Conservation (phyloP, 2,329 filamentous ascomycete species). For the Ilyonectria robusta region DNA sequence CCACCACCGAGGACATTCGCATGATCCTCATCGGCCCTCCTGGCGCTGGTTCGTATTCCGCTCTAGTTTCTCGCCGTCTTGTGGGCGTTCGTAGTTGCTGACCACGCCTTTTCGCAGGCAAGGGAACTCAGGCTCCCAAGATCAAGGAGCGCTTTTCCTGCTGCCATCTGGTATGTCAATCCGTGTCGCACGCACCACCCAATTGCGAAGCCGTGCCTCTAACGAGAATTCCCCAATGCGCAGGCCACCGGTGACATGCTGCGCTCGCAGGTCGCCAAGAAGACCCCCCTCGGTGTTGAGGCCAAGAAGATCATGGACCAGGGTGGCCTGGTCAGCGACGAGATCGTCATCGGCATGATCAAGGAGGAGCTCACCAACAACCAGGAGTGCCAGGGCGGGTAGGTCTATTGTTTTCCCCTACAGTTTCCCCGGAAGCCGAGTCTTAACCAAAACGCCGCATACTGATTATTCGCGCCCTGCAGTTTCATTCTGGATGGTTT, state of each 20-base stretch:
- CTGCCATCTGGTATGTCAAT: conserved; percentile 87
- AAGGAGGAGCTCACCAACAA: conserved; percentile 96
- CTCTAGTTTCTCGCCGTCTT: conserved; percentile 16
- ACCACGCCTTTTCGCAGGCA: conserved; percentile 72
- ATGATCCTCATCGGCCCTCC: conserved; percentile 99
- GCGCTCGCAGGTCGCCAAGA: conserved; percentile 97
- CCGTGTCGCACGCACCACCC: conserved; percentile 21
- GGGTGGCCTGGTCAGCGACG: conserved; percentile 96
- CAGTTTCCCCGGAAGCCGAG: conserved; percentile 17
- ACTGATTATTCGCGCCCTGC: conserved; percentile 40
- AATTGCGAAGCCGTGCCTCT: conserved; percentile 25
- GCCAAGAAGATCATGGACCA: conserved; percentile 99
- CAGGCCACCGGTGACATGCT: conserved; percentile 99
- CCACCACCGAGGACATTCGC: conserved; percentile 78
- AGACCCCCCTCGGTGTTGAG: conserved; percentile 93
- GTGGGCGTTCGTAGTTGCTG: conserved; percentile 27
- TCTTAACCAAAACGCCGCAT: conserved; percentile 29
- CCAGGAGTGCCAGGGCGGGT: conserved; percentile 97
- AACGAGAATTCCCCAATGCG: conserved; percentile 33
- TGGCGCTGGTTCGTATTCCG: conserved; percentile 82
- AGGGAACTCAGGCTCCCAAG: conserved; percentile 97
- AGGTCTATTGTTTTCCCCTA: conserved; percentile 52
- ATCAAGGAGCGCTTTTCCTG: conserved; percentile 98
- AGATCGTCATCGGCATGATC: conserved; percentile 99
- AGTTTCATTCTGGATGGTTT: conserved; percentile 99